Evolutionary conservation across 2,329 filamentous ascomycete species (phyloP).

Genomic region (Fusarium transvaalense): DNA sequence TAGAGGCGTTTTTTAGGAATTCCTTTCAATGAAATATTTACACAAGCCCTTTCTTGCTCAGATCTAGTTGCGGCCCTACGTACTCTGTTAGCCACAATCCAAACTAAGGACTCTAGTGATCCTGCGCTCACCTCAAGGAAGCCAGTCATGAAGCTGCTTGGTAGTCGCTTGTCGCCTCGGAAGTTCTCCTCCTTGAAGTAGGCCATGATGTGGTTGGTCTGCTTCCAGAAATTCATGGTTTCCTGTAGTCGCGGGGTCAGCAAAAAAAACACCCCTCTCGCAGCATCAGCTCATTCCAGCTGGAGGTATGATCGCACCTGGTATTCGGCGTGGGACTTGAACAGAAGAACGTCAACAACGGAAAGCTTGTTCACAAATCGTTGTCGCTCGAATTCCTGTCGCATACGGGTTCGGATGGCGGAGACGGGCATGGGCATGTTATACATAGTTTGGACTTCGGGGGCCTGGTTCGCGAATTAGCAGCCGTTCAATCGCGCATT

Average conservation of each 20-base stretch:
- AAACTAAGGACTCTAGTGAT: background rate
- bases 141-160: constrained; percentile 90
- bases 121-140: constrained; percentile 85
- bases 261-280: constrained; percentile 2
- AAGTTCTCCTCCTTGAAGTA: constrained; percentile 91
- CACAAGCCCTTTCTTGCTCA: constrained; percentile 48
- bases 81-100: constrained; percentile 36
- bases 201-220: constrained; percentile 93
- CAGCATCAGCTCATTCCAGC: constrained; percentile 68
- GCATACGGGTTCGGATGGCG: constrained; percentile 88
- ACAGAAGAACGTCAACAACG: constrained; percentile 89
- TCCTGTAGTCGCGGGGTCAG: constrained; percentile 69
- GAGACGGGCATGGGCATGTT: constrained; percentile 89
- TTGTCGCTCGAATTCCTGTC: constrained; percentile 97
- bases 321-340: constrained; percentile 92
- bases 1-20: constrained; percentile 52
- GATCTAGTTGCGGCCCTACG: constrained; percentile 68
- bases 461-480: constrained; percentile 71
- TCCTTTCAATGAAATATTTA: constrained; percentile 54
- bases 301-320: constrained; percentile 71
- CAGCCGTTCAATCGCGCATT: background rate
- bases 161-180: constrained; percentile 81
- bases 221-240: constrained; percentile 99
- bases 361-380: constrained; percentile 90
- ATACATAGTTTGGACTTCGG: constrained; percentile 98